Evolutionary conservation across 441 rosid species (phyloP), one percentile per base, ranked within the genome.

Genomic region (Flueggea neowawraea): DNA sequence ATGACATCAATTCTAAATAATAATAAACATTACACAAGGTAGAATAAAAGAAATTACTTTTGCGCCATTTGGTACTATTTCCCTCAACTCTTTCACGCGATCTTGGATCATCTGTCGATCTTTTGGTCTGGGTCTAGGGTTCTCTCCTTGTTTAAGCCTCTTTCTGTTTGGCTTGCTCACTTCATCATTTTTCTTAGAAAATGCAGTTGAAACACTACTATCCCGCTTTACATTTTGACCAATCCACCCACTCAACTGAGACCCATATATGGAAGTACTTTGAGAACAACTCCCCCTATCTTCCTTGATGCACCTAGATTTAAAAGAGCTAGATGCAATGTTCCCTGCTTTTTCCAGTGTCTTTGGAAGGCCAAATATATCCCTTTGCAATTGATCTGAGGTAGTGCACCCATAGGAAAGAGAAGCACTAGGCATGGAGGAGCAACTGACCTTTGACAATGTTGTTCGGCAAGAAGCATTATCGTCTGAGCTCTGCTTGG

Each of bases 101-200:
- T 95, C 99, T 83, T 95, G 99, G 64, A 95, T 91, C 96, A 91
- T 86, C 65, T 91, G 99, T 11, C 97, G 96, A 78, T 95, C 99
- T 78, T 89, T 95, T 16, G 99, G 99, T 84, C 97, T 86, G 22
- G 97, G 97, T 69, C 96, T 80, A 54, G 97, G 91, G 50, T 82
- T 95, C 82, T 95, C 97, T 66, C 99, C 99, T 36, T 91, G 90
- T 76, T 88, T 95, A 68, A 86, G 82, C 68, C 97, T 83, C 68
- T 91, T 95, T 50, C 95, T 89, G 73, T 77, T 87, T 12, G 92
- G 81, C 76, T 91, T 91, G 31, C 75, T 62, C 16, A 61, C 59
- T 75, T 86, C 94, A 41, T 82, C 84, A 52, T 75, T 90, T 77
- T 71, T 81, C 83, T 82, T 91, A 52, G 96, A 84, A 78, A 70